phyloP scores from a whole-genome alignment of 306 rosid genomes.

The Cicer bijugum region DNA sequence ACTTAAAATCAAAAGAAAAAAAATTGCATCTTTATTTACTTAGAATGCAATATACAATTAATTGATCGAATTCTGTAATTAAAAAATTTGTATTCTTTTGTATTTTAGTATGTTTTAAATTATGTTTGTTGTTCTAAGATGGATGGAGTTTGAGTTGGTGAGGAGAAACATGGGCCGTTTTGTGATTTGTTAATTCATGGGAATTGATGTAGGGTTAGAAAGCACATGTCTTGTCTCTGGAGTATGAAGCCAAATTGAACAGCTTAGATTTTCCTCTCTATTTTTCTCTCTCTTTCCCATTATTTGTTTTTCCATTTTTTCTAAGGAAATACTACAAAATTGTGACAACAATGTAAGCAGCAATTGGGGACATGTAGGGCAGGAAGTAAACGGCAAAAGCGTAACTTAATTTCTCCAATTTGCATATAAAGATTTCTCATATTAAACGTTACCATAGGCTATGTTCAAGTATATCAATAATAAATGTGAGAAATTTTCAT shows the following conservation, averaged over 20 bases:
- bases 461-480: too few relatives aligned
- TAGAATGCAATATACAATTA: too few relatives aligned
- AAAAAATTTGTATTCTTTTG: too few relatives aligned
- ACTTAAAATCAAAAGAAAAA: too few relatives aligned
- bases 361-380: conserved; percentile 40
- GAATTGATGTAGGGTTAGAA: conserved; percentile 32
- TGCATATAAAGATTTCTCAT: background rate
- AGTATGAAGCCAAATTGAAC: conserved; percentile 18
- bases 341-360: background rate
- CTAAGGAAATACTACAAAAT: conserved; percentile 1
- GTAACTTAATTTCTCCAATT: background rate
- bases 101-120: too few relatives aligned
- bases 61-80: too few relatives aligned
- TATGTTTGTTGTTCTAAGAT: too few relatives aligned
- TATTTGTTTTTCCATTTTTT: background rate
- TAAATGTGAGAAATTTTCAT: too few relatives aligned
- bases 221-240: conserved; percentile 58
- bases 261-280: conserved; percentile 15
- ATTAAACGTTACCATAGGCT: too few relatives aligned
- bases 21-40: too few relatives aligned
- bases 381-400: background rate
- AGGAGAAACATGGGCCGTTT: conserved; percentile 32
- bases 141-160: conserved; percentile 25
- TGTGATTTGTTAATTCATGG: conserved; percentile 20
- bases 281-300: background rate